Conservation (phyloP, 148 eudicot genomes). For the Nepenthes mirabilis region DNA sequence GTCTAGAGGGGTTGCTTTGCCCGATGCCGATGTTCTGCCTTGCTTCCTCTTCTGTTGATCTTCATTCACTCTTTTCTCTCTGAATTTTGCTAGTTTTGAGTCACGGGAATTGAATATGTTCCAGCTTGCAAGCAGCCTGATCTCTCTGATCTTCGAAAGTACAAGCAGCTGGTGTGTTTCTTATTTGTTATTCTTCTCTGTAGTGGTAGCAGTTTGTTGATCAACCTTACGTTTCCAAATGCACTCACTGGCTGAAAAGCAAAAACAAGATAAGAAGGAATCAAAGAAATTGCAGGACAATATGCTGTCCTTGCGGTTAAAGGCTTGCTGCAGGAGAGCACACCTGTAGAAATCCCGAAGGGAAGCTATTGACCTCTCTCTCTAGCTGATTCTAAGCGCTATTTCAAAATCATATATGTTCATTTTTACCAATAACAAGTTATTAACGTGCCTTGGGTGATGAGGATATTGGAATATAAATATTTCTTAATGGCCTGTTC, state of each 20-base stretch:
- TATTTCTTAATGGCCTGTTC: no score
- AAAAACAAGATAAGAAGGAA: conserved; percentile 90
- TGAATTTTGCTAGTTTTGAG: conserved; percentile 82
- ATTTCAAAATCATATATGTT: not conserved
- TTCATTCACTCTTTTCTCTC: conserved; percentile 47
- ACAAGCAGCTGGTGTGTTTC: conserved; percentile 66
- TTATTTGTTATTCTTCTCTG: not conserved
- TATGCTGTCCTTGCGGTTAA: conserved; percentile 66
- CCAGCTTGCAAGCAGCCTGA: conserved; percentile 84
- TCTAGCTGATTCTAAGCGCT: no score
- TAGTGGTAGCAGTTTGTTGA: not conserved
- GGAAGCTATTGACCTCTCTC: conserved; percentile 37
- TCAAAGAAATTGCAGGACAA: conserved; percentile 70
- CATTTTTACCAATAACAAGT: no score
- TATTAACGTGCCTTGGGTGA: no score
- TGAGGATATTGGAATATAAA: no score
- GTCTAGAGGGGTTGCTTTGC: not conserved
- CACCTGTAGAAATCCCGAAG: conserved; percentile 56
- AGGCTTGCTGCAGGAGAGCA: conserved; percentile 75
- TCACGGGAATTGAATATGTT: conserved; percentile 76
- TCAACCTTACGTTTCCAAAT: not conserved
- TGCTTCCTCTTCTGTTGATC: no score
- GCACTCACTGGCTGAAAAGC: conserved; percentile 56
- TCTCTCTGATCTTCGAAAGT: conserved; percentile 55
- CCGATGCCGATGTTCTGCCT: no score